A percentile compares a stretch with the other conserved stretches of the same genome.
phyloP scores from a whole-genome alignment of 2,329 filamentous ascomycete genomes.

The Thielaviopsis populi region DNA sequence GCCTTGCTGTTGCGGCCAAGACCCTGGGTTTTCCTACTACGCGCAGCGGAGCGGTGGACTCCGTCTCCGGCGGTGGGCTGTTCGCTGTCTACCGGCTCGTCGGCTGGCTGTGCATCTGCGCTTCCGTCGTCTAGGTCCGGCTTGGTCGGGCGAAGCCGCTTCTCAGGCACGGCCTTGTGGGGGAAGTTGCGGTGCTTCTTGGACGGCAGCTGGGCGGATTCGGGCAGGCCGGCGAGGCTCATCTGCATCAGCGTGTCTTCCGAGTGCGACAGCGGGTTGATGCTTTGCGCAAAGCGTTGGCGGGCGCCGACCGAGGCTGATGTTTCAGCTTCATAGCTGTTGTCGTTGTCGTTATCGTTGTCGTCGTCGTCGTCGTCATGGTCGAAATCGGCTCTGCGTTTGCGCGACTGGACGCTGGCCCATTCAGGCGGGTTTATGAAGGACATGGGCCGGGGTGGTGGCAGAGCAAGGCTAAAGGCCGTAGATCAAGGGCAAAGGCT shows the following conservation, averaged over 20 bases:
- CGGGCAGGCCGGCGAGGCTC: slow-evolving; percentile 31
- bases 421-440: slow-evolving; percentile 12
- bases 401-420: slow-evolving; percentile 10
- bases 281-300: slow-evolving; percentile 19
- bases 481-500: not conserved
- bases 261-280: slow-evolving; percentile 37
- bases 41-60: not conserved
- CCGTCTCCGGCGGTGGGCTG: not conserved
- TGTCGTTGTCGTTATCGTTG: not conserved
- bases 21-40: not conserved
- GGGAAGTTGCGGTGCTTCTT: slow-evolving; percentile 29
- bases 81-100: not conserved
- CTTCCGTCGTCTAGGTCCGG: not conserved
- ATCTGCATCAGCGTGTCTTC: slow-evolving; percentile 35
- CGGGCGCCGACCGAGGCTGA: slow-evolving; percentile 1
- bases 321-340: not conserved
- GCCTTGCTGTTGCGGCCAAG: not conserved
- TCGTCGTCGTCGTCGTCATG: slow-evolving; percentile 2
- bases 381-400: slow-evolving; percentile 6
- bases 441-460: not conserved
- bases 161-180: slow-evolving; percentile 24
- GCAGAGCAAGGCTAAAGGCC: not conserved
- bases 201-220: slow-evolving; percentile 30
- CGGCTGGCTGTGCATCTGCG: not conserved
- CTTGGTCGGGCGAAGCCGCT: not conserved